These are phyloP conservation scores for Alternaria arbusti DNA, from an alignment of 2,329 filamentous ascomycete species.

Conservation along the genomic window DNA sequence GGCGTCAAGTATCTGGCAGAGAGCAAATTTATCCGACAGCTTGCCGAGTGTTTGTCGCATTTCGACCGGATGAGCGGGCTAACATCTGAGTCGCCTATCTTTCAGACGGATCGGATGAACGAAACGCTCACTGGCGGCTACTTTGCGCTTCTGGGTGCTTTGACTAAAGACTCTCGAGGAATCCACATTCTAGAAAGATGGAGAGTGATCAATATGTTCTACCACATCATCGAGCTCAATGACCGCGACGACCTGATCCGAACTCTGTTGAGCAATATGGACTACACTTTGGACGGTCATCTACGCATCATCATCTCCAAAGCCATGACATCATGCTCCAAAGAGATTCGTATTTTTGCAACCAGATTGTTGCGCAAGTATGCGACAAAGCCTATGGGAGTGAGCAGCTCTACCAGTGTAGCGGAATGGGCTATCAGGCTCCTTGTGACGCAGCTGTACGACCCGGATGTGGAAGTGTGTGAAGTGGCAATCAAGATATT, in stretches of 20 bases:
- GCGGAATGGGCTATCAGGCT: constrained; percentile 96
- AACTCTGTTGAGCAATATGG: constrained; percentile 85
- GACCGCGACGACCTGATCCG: constrained; percentile 92
- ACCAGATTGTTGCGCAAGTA: constrained; percentile 89
- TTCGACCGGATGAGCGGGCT: constrained; percentile 79
- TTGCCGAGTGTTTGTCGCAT: constrained; percentile 94
- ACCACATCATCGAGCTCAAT: constrained; percentile 92
- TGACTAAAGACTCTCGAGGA: constrained; percentile 83
- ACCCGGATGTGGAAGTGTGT: constrained; percentile 95
- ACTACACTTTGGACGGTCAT: constrained; percentile 85
- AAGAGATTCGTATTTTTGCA: constrained; percentile 87
- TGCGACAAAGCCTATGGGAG: constrained; percentile 65
- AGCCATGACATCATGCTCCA: constrained; percentile 87
- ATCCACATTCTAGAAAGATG: constrained; percentile 91
- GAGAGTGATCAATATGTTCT: constrained; percentile 99
- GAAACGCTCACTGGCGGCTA: constrained; percentile 93
- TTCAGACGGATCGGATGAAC: constrained; percentile 81
- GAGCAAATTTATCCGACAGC: constrained; percentile 90
- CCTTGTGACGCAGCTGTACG: constrained; percentile 97
- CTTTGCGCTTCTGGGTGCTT: constrained; percentile 86
- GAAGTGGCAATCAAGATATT: constrained; percentile 96
- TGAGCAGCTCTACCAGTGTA: constrained; percentile 59
- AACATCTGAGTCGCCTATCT: constrained; percentile 85
- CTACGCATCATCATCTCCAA: constrained; percentile 92
- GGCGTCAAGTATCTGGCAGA: constrained; percentile 85